Base-by-base conservation (phyloP, 2,329 filamentous ascomycete genomes). In the Coniochaeta prunicola region DNA sequence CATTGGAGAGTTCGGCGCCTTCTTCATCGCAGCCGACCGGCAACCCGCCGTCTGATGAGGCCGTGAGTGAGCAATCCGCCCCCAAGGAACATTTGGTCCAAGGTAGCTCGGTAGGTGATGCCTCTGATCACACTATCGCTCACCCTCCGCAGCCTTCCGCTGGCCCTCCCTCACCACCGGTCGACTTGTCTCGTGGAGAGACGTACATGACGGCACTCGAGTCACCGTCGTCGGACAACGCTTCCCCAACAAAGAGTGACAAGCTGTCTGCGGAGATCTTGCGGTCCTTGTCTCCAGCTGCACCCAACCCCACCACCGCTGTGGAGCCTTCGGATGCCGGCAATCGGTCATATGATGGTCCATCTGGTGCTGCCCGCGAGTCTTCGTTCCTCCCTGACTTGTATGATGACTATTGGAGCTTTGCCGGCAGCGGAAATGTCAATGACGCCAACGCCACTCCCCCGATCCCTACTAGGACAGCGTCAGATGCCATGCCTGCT, bases 341-440 rank as follows among this genome's bases (percentile, higher is more conserved):
- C 28, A 34, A 55, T 36, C 28, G 2, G 24, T 21, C 21, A 8
- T 21, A 17, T 34, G 53, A 12, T 5, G 30, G 15, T 15, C 53
- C 53, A 2, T 33, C 28, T 28, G n/a, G 30, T 33, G 45, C 45
- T 26, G 30, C 53, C n/a, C 53, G 53, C 15, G 53, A 55, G 53
- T 55, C 53, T 6, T 26, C 28, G 2, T 55, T 55, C 26, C 30
- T 55, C 8, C 53, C 53, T 8, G 53, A 55, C 26, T 31, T 55
- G 1, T 55, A 55, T 34, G 53, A 55, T 10, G 53, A 55, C n/a
- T 55, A 55, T 21, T 55, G 53, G 53, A 55, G 28, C 30, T 55
- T 55, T 13, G 53, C 53, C 3, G 53, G 53, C 4, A 17, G 7
- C n/a, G 53, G 53, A 3, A 55, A 33, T 36, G 53, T 31, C 33